phyloP scores from a whole-genome alignment of 2,329 filamentous ascomycete genomes.

The Clarireedia homoeocarpa region DNA sequence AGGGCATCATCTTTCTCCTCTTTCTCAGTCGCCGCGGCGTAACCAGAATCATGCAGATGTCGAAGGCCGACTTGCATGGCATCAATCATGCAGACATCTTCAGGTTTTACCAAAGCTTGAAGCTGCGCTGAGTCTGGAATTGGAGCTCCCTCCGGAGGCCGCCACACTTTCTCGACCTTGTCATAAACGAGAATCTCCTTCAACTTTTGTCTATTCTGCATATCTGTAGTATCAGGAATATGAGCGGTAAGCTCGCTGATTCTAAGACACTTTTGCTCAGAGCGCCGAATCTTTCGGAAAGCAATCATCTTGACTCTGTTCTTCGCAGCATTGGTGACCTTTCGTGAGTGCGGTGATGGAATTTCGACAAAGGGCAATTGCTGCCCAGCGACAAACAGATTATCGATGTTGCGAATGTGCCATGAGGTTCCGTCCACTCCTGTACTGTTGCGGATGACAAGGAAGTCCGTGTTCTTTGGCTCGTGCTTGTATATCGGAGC shows the following conservation, averaged over 20 bases:
- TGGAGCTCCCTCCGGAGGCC: constrained; percentile 61
- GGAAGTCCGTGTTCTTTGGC: constrained; percentile 71
- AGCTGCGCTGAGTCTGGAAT: constrained; percentile 76
- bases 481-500: constrained; percentile 88
- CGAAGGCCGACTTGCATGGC: constrained; percentile 95
- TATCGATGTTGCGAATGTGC: constrained; percentile 82
- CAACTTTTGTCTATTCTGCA: constrained; percentile 92
- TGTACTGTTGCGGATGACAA: constrained; percentile 76
- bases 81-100: constrained; percentile 90
- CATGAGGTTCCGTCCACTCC: constrained; percentile 70
- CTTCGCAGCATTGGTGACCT: constrained; percentile 95
- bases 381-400: constrained; percentile 86
- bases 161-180: constrained; percentile 78
- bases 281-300: constrained; percentile 78
- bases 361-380: constrained; percentile 88
- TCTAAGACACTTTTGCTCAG: constrained; percentile 58
- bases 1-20: constrained; percentile 39
- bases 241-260: constrained; percentile 86
- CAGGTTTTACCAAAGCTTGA: constrained; percentile 83
- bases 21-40: constrained; percentile 62
- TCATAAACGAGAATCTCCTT: constrained; percentile 93
- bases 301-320: constrained; percentile 94
- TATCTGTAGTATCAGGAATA: constrained; percentile 86
- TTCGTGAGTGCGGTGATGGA: constrained; percentile 85
- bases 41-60: constrained; percentile 84